Conservation (phyloP, 2,329 filamentous ascomycete species). For the Rhytidhysteron rufulum region DNA sequence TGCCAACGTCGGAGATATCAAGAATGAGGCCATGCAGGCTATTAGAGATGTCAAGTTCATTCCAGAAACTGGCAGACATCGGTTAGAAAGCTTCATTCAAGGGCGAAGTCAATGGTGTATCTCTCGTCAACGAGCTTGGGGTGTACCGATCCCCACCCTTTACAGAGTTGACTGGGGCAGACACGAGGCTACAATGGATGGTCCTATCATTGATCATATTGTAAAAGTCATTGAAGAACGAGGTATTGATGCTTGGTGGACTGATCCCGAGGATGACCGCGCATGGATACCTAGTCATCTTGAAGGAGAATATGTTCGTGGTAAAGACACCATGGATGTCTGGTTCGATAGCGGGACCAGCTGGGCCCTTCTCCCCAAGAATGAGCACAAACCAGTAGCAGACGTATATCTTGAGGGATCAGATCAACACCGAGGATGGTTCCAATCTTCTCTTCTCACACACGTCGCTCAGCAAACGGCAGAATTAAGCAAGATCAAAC, state of each 20-base stretch:
- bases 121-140: conserved; percentile 92
- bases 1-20: conserved; percentile 82
- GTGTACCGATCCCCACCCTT: conserved; percentile 89
- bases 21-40: conserved; percentile 65
- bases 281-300: conserved; percentile 72
- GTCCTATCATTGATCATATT: conserved; percentile 78
- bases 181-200: conserved; percentile 68
- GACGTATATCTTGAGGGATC: conserved; percentile 92
- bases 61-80: conserved; percentile 66
- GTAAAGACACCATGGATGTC: conserved; percentile 96
- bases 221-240: conserved; percentile 71
- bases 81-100: conserved; percentile 81
- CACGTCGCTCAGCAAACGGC: conserved; percentile 62
- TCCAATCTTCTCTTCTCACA: conserved; percentile 91
- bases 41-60: conserved; percentile 73
- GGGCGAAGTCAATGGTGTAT: conserved; percentile 97
- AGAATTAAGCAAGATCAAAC: conserved; percentile 26
- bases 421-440: conserved; percentile 97
- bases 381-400: conserved; percentile 48
- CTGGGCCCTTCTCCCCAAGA: conserved; percentile 58
- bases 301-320: conserved; percentile 62
- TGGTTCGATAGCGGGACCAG: conserved; percentile 99
- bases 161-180: conserved; percentile 65
- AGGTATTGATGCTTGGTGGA: conserved; percentile 93
- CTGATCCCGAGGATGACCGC: conserved; percentile 69